A percentile compares a stretch with the other conserved stretches of the same genome.
Conservation (phyloP, 257 asterid genomes). For the Orobanche coerulescens region DNA sequence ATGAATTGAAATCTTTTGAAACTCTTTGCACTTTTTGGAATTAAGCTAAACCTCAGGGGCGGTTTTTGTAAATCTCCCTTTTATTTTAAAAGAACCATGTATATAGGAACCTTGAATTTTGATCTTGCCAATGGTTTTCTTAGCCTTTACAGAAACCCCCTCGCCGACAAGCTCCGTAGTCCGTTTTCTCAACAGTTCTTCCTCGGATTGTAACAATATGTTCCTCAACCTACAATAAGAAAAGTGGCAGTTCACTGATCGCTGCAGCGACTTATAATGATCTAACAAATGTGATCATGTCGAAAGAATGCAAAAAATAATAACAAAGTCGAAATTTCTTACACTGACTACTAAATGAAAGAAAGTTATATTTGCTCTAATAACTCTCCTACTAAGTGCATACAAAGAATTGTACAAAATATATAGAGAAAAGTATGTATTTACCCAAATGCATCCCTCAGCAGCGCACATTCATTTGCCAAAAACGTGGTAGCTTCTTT, state of each 20-base stretch:
- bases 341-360: too few species aligned
- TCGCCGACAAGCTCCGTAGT: constrained; percentile 68
- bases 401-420: constrained; percentile 4
- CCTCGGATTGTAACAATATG: constrained; percentile 73
- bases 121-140: constrained; percentile 79
- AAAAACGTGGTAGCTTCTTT: constrained; percentile 69
- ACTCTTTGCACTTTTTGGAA: neutral
- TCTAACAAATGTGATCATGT: constrained; percentile 1
- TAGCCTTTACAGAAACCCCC: constrained; percentile 66
- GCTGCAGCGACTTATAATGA: neutral
- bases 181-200: constrained; percentile 63
- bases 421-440: constrained; percentile 1
- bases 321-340: too few species aligned
- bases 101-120: constrained; percentile 70
- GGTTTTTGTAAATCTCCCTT: neutral
- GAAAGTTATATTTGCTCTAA: too few species aligned
- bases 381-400: too few species aligned
- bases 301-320: neutral
- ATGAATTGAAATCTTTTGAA: neutral
- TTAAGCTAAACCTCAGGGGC: neutral
- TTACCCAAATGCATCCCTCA: constrained; percentile 84
- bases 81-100: neutral
- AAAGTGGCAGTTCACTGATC: constrained; percentile 2
- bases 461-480: constrained; percentile 79
- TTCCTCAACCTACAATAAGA: constrained; percentile 48